Base-by-base conservation (phyloP, 805 yeast species). In the Metschnikowia similis region DNA sequence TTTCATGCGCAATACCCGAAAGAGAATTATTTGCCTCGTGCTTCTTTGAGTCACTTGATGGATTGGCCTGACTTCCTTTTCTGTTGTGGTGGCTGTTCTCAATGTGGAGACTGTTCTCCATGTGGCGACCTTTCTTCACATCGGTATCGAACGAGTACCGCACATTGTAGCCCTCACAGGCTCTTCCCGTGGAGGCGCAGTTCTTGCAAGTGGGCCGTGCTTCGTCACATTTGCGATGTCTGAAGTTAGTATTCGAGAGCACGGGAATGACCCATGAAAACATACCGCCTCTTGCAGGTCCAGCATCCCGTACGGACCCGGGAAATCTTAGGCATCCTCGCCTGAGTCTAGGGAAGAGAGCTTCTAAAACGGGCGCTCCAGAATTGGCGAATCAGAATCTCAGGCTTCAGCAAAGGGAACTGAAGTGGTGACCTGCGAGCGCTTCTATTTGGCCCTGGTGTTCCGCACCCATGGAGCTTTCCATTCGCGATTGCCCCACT, bases 211-310 rank as follows among this genome's bases (percentile, higher is more conserved):
- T 54, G 1, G 85, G 85, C 52, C 75, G 78, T 2, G 69, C 68
- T 56, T 80, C 85, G 56, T 80, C 84, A 58, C 85, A 80, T 54
- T 80, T 80, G 47, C 82, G 63, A 51, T 81, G 74, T 48, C 83
- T 74, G 32, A 10, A 26, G 57, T 57, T 53, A 53, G 58, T 52
- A 32, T 6, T 37, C 11, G 38, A 16, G 11, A n/a, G 6, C 31
- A 5, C 11, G 34, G 28, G 28, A 14, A 14, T 17, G 13, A 28
- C 4, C 10, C 10, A 11, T 14, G 3, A 21, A 17, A 21, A 60
- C 77, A 31, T 55, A 73, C 77, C 80, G 66, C 51, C 64, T 69
- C 55, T 80, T 79, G 59, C 85, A 80, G 1, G 82, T 80, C 75
- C 82, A 76, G 53, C 85, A 80, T 0, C 84, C 85, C 3, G 78